These are phyloP conservation scores for Salix udensis DNA, from an alignment of 345 rosid genomes.

Conservation along the genomic window DNA sequence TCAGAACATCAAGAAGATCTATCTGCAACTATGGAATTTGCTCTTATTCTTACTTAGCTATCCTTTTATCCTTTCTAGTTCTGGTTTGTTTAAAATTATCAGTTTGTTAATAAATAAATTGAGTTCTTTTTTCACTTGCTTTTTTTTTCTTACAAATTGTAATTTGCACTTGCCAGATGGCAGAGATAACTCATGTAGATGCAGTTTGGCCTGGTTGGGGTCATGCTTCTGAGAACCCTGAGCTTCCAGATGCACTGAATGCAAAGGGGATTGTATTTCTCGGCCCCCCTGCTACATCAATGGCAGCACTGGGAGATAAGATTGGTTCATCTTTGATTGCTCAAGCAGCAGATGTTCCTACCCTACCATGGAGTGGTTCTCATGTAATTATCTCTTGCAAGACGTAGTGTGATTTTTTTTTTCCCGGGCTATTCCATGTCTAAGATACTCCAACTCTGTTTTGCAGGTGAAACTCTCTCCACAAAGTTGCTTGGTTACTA, in stretches of 20 bases:
- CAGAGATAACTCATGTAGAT: conserved; percentile 93
- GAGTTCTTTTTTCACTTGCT: neutral
- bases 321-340: conserved; percentile 99
- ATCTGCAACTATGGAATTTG: neutral
- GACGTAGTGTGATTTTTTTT: neutral
- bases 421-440: conserved; percentile 9
- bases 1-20: neutral
- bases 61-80: neutral
- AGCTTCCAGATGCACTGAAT: conserved; percentile 80
- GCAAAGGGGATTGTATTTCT: conserved; percentile 90
- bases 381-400: conserved; percentile 47
- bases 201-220: conserved; percentile 99
- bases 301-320: conserved; percentile 98
- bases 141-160: neutral
- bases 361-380: conserved; percentile 99
- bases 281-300: conserved; percentile 85
- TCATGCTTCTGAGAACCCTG: conserved; percentile 99
- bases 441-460: conserved; percentile 15
- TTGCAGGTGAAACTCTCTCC: conserved; percentile 80
- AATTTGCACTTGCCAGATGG: conserved; percentile 59
- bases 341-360: conserved; percentile 99
- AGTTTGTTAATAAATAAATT: neutral
- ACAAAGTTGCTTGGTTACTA: conserved; percentile 67
- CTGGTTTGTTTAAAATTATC: neutral
- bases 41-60: neutral